Base-by-base conservation (phyloP, 2,329 filamentous ascomycete genomes). In the Metarhizium humberi region DNA sequence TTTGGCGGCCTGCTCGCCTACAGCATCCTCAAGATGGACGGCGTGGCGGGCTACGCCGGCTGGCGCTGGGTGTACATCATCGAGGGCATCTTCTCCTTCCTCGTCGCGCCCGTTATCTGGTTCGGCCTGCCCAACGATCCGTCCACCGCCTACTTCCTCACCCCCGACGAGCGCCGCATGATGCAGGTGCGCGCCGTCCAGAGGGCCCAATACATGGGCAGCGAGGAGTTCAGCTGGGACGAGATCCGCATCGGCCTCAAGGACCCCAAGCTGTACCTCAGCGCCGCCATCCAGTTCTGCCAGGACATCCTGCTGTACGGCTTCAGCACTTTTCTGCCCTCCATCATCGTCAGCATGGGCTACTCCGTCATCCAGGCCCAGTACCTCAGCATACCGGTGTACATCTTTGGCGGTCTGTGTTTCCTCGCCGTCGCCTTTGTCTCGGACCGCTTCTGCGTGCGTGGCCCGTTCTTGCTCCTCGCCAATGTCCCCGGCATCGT, bases 321-420 rank as follows among this genome's bases (percentile, higher is more conserved):
- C n/a, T 81, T 82, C 64, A 77, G 73, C 59, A 82, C 78, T 10
- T 83, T 83, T 62, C 66, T 82, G 4, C 81, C 81, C 2, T 75
- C 75, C 2, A 82, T 84, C 59, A 69, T 83, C 50, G 69, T 73
- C 46, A 71, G 70, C 36, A 75, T 81, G 64, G 78, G 78, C 3
- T 81, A 79, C 60, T 65, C 70, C 42, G 72, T 71, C n/a, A 67
- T 81, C 20, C 68, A 77, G 59, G 74, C 75, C 11, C 78, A 83
- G 55, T 75, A 78, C 40, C 67, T 82, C 38, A 82, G 78, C 4
- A 77, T 82, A 1, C 80, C 80, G 0, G 77, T 82, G n/a, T 82
- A 79, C 59, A 63, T 79, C 14, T 74, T 75, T 56, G 78, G 76
- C 50, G 25, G 25, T 1, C 25, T 25, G 25, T 25, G 25, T 4